Evolutionary conservation across 495 filamentous ascomycete genomes (phyloP).

Genomic region (Massariosphaeria phaeospora): DNA sequence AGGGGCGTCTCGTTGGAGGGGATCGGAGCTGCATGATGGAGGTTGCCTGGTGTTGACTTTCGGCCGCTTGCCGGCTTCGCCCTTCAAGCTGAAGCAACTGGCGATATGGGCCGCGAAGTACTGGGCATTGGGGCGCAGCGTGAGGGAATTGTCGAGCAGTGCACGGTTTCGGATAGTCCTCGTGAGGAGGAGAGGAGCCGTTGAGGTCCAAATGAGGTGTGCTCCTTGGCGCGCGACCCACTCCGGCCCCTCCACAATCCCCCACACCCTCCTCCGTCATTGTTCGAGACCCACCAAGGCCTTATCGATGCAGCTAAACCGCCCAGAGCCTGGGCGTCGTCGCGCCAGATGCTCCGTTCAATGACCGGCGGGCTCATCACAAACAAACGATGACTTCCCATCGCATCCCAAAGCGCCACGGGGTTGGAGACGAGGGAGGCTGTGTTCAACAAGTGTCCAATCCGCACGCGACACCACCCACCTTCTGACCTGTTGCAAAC

Average conservation of each 20-base stretch:
- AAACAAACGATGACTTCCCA: not conserved
- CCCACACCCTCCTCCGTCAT: constrained; percentile 20
- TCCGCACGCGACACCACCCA: not conserved
- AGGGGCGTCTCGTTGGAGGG: not conserved
- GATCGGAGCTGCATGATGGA: too few relatives aligned
- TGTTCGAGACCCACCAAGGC: constrained; percentile 9
- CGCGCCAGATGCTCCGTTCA: not conserved
- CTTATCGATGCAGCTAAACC: not conserved
- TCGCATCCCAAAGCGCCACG: not conserved
- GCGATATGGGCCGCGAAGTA: not conserved
- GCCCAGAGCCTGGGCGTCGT: constrained; percentile 1
- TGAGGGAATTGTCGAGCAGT: not conserved
- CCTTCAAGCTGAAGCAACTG: not conserved
- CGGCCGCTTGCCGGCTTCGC: not conserved
- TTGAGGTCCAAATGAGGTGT: too few relatives aligned
- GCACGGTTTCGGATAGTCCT: too few relatives aligned
- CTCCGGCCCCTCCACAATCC: not conserved
- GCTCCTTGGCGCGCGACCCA: not conserved
- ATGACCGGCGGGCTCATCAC: not conserved
- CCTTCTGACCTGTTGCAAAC: constrained; percentile 21
- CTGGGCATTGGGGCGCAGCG: not conserved
- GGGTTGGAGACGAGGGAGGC: constrained; percentile 18
- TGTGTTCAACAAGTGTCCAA: constrained; percentile 5
- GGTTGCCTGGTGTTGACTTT: not conserved
- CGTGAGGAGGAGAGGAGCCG: too few relatives aligned